phyloP scores from a whole-genome alignment of 2,329 filamentous ascomycete species.

The Ophiostoma fasciatum region DNA sequence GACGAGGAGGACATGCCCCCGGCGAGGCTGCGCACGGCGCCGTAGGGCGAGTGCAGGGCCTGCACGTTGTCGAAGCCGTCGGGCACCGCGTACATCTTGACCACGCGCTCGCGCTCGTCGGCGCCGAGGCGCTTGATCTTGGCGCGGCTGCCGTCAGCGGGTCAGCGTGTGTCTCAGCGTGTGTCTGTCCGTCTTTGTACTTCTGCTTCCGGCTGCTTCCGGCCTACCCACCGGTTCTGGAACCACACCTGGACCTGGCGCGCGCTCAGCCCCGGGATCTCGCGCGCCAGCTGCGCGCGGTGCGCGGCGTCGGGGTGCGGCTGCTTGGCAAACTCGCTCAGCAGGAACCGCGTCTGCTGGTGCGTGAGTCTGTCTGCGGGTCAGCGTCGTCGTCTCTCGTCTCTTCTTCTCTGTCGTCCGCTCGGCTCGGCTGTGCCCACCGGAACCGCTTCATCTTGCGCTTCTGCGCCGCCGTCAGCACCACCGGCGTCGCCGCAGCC shows the following conservation, averaged over 20 bases:
- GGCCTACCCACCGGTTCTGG: slow-evolving; percentile 65
- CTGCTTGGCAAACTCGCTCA: slow-evolving; percentile 94
- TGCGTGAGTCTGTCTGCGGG: slow-evolving; percentile 76
- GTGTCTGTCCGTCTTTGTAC: too few species aligned
- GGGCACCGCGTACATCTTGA: slow-evolving; percentile 56
- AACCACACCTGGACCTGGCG: slow-evolving; percentile 98
- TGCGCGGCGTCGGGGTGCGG: slow-evolving; percentile 88
- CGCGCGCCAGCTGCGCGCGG: slow-evolving; percentile 68
- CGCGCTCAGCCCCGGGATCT: slow-evolving; percentile 83
- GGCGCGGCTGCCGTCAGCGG: too few species aligned
- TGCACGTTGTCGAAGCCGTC: slow-evolving; percentile 58
- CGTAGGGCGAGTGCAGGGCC: slow-evolving; percentile 52
- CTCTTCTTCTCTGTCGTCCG: too few species aligned
- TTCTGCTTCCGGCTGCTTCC: background rate
- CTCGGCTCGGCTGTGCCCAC: too few species aligned
- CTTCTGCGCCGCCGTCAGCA: slow-evolving; percentile 37
- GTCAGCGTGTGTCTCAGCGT: too few species aligned
- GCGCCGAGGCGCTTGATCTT: slow-evolving; percentile 58
- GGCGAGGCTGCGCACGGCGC: slow-evolving; percentile 40
- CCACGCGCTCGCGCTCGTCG: slow-evolving; percentile 57
- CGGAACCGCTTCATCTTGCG: slow-evolving; percentile 69
- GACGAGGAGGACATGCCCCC: too few species aligned
- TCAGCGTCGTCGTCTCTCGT: too few species aligned
- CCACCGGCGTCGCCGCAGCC: too few species aligned
- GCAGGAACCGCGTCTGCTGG: slow-evolving; percentile 91